Evolutionary conservation across 2,329 filamentous ascomycete species (phyloP).

Genomic region (Tolypocladium cylindrosporum): DNA sequence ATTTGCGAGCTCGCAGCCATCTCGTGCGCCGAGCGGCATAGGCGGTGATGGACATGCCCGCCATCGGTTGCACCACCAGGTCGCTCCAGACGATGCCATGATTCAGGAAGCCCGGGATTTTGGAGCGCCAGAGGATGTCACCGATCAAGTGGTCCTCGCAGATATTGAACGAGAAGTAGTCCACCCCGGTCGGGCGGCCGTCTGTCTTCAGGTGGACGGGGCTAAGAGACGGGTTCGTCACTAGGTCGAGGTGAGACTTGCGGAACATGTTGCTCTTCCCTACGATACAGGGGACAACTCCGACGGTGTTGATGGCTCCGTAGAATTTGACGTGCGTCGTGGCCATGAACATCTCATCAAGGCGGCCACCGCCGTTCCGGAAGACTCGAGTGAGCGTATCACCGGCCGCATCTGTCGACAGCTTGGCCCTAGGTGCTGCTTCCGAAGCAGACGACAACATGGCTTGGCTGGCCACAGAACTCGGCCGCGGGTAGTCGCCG

Average conservation of each 20-base stretch:
- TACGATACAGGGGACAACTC: slow-evolving; percentile 83
- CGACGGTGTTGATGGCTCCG: slow-evolving; percentile 87
- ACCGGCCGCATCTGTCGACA: slow-evolving; percentile 7
- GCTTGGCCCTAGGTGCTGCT: slow-evolving; percentile 18
- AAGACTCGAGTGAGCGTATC: slow-evolving; percentile 19
- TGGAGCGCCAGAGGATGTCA: slow-evolving; percentile 75
- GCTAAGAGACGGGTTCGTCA: slow-evolving; percentile 44
- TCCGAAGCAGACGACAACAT: slow-evolving; percentile 24
- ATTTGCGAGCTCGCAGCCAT: slow-evolving; percentile 91
- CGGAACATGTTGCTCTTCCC: slow-evolving; percentile 99
- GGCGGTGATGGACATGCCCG: slow-evolving; percentile 63
- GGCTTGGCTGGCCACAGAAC: slow-evolving; percentile 11
- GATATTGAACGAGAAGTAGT: slow-evolving; percentile 91
- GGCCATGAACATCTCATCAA: slow-evolving; percentile 93
- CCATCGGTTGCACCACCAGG: slow-evolving; percentile 81
- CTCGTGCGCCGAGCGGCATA: slow-evolving; percentile 76
- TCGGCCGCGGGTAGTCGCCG: slow-evolving; percentile 18
- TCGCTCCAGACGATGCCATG: slow-evolving; percentile 81
- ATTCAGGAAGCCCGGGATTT: slow-evolving; percentile 56
- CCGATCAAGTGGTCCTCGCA: slow-evolving; percentile 97
- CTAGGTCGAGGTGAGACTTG: slow-evolving; percentile 72
- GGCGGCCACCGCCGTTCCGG: slow-evolving; percentile 58
- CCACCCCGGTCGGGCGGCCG: slow-evolving; percentile 56
- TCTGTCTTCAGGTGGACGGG: slow-evolving; percentile 29
- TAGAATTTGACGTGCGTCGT: slow-evolving; percentile 97